Base-by-base conservation (phyloP, 2,329 filamentous ascomycete species). In the Cercospora sojina region DNA sequence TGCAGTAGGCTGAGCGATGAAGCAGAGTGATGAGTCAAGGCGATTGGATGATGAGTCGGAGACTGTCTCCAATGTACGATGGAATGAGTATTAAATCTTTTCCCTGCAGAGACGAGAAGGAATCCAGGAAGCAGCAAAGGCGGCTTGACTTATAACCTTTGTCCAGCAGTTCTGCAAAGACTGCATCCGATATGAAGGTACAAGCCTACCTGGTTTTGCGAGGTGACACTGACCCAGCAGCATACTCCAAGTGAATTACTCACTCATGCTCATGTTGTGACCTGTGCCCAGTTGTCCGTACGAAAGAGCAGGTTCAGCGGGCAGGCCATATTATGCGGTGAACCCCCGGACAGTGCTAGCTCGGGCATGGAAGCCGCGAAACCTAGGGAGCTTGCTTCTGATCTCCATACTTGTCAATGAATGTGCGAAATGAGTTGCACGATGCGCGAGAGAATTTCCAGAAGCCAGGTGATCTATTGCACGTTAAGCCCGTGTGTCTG, bases 241-340 rank as follows among this genome's bases (percentile, higher is more conserved):
- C 59, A 49, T 59, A 41, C 20, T 25, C 32, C 18, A 51, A 13
- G 23, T n/a, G 13, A 43, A 5, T 23, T 47, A 61, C n/a, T 27
- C 62, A 59, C 47, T 56, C 27, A 43, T 65, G 61, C 65, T 53
- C 63, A 67, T 68, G 60, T 62, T 70, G 68, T 70, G 69, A 62
- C 68, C 47, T 66, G 67, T 67, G 56, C 29, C 27, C 35, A 41
- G 16, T 41, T n/a, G 35, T 9, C 35, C n/a, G 18, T 55, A 55
- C 16, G 29, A 55, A 25, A 65, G 65, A 47, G 58, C 66, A 65
- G 62, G 62, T 63, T 56, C 58, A 59, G 53, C 47, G 59, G 57
- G 58, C 55, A 62, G 64, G 62, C 53, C 53, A 56, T 27, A 18
- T 56, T 13, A 56, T 66, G 66, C 59, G 31, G 66, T 65, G 62